Evolutionary conservation across 1,284 basidiomycete genomes (phyloP).

Genomic region (Anthracocystis panici-leucophaei): DNA sequence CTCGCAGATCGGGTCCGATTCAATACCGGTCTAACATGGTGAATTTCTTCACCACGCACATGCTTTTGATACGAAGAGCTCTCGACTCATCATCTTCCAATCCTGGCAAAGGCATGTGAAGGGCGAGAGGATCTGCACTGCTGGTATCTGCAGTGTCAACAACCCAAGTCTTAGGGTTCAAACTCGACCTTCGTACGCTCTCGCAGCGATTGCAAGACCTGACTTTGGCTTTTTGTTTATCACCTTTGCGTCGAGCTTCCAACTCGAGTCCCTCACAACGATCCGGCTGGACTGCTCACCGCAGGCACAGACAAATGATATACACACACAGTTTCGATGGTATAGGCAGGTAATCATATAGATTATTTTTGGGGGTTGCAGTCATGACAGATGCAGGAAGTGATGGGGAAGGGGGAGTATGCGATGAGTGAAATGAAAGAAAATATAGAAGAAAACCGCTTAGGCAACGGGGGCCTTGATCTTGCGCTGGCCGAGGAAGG

Average conservation of each 20-base stretch:
- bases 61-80: no score
- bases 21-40: not conserved
- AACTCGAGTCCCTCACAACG: no score
- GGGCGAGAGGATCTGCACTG: no score
- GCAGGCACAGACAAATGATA: not conserved
- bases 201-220: no score
- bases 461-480: slow-evolving; percentile 52
- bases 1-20: slow-evolving; percentile 3
- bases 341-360: slow-evolving; percentile 46
- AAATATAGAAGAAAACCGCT: slow-evolving; percentile 25
- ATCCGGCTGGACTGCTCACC: not conserved
- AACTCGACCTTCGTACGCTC: no score
- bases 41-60: not conserved
- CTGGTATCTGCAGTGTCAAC: no score
- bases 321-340: not conserved
- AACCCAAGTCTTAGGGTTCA: no score
- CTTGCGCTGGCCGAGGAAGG: slow-evolving; percentile 81
- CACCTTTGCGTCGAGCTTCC: no score
- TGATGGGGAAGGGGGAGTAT: slow-evolving; percentile 16
- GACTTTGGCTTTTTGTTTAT: no score
- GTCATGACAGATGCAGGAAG: slow-evolving; percentile 36
- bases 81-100: no score
- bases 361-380: slow-evolving; percentile 49
- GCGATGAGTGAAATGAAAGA: slow-evolving; percentile 26
- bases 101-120: no score